Conservation (phyloP, 139 green algal species). For the Chlamydomonas urium region DNA sequence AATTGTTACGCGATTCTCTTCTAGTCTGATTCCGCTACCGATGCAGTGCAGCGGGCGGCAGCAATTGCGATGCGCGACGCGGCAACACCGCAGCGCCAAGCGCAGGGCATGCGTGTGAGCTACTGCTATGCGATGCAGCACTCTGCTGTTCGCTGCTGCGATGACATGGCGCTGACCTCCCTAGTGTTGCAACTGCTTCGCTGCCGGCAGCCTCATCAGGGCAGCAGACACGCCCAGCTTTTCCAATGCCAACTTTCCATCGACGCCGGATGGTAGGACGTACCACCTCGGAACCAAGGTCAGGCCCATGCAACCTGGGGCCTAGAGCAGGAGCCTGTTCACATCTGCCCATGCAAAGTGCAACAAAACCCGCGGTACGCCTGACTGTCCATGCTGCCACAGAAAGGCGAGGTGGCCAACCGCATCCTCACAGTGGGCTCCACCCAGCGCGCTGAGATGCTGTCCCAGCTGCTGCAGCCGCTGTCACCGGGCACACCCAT, state of each 20-base stretch:
- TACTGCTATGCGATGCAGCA: too few species aligned
- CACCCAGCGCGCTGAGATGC: conserved; percentile 50
- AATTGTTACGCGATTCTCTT: too few species aligned
- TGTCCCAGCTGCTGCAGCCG: conserved; percentile 52
- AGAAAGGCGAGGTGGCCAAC: conserved; percentile 65
- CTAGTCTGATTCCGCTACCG: too few species aligned
- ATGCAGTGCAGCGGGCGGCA: too few species aligned
- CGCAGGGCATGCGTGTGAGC: too few species aligned
- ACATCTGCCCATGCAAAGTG: neutral
- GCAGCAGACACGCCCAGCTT: too few species aligned
- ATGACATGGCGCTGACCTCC: too few species aligned
- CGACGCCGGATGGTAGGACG: conserved; percentile 59
- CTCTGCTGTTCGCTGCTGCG: too few species aligned
- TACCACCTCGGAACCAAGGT: conserved; percentile 70
- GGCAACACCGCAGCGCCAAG: too few species aligned
- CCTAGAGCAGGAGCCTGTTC: neutral
- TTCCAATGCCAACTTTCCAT: conserved; percentile 75
- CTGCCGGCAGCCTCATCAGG: too few species aligned
- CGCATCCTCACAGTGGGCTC: conserved; percentile 69
- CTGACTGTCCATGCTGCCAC: neutral
- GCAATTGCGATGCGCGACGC: too few species aligned
- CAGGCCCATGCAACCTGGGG: neutral
- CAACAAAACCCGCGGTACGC: neutral
- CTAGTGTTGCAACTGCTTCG: too few species aligned
- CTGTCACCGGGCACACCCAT: conserved; percentile 24